Percentiles rank a stretch among this genome's conserved stretches.
These are phyloP conservation scores for Verticillium tricorpus DNA, from an alignment of 2,329 filamentous ascomycete species.

Conservation along the genomic window DNA sequence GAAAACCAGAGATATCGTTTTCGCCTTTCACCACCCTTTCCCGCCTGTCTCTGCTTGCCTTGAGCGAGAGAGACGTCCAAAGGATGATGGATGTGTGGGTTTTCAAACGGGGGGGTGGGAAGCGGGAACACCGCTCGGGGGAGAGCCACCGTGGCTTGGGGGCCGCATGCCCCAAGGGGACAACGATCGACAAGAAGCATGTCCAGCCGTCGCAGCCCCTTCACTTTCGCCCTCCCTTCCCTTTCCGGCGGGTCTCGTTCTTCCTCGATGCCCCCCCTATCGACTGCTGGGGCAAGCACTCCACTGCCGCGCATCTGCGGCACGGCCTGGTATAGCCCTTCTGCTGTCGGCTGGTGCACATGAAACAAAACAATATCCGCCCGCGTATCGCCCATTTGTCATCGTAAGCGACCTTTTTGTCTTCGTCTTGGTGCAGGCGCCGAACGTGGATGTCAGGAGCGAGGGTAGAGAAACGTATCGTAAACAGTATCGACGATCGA, in stretches of 20 bases:
- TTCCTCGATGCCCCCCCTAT: not conserved
- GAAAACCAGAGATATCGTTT: not conserved
- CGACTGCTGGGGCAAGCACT: not conserved
- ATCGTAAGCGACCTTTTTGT: conserved; percentile 8
- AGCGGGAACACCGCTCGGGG: not conserved
- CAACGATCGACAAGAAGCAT: not conserved
- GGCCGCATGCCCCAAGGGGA: not conserved
- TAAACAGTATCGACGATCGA: not conserved
- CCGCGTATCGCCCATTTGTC: conserved; percentile 5
- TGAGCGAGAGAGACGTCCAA: not conserved
- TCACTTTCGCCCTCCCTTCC: not conserved
- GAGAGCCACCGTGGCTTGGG: not conserved
- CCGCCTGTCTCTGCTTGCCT: not conserved
- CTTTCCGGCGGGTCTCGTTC: not conserved
- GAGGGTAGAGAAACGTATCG: not conserved
- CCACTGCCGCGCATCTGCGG: not conserved
- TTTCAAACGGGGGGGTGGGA: not conserved
- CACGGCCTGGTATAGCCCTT: not conserved
- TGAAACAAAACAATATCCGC: conserved; percentile 4
- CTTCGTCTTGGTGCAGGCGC: conserved; percentile 9
- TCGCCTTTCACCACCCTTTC: not conserved
- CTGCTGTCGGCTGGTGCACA: not conserved
- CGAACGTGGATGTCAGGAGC: conserved; percentile 5
- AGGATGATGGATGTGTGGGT: not conserved
- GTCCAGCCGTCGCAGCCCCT: not conserved